Evolutionary conservation across 768 basidiomycete species (phyloP).

Genomic region (Mycena epipterygia): DNA sequence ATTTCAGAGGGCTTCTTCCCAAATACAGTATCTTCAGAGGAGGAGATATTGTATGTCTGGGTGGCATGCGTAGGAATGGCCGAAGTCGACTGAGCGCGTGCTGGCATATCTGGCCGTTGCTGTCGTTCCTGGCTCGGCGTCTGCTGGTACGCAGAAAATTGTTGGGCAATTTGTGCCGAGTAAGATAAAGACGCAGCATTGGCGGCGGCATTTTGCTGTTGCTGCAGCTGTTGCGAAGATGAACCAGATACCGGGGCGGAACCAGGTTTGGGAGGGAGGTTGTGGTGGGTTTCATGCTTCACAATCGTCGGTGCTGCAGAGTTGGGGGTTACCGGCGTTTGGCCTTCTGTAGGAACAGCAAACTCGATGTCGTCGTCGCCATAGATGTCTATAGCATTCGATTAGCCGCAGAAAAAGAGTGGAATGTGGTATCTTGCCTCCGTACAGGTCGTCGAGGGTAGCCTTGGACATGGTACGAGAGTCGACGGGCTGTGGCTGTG

Average conservation of each 20-base stretch:
- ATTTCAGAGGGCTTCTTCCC: conserved; percentile 78
- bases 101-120: conserved; percentile 51
- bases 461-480: conserved; percentile 35
- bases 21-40: conserved; percentile 56
- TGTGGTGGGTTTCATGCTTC: conserved; percentile 32
- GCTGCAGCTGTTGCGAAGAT: conserved; percentile 33
- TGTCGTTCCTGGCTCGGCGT: conserved; percentile 76
- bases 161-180: conserved; percentile 75
- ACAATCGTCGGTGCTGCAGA: conserved; percentile 27
- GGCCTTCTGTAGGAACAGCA: conserved; percentile 42
- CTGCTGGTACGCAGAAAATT: conserved; percentile 75
- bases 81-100: conserved; percentile 42
- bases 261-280: conserved; percentile 32
- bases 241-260: conserved; percentile 33
- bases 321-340: conserved; percentile 37
- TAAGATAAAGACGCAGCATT: conserved; percentile 58
- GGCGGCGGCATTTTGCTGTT: conserved; percentile 35
- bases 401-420: conserved; percentile 3
- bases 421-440: conserved; percentile 51
- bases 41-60: conserved; percentile 30
- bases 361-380: conserved; percentile 65
- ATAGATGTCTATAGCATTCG: conserved; percentile 61
- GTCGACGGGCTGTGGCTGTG: conserved; percentile 12
- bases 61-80: conserved; percentile 49
- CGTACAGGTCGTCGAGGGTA: conserved; percentile 53